Conservation (phyloP, 1,284 basidiomycete species). For the Ceratobasidium sp. region DNA sequence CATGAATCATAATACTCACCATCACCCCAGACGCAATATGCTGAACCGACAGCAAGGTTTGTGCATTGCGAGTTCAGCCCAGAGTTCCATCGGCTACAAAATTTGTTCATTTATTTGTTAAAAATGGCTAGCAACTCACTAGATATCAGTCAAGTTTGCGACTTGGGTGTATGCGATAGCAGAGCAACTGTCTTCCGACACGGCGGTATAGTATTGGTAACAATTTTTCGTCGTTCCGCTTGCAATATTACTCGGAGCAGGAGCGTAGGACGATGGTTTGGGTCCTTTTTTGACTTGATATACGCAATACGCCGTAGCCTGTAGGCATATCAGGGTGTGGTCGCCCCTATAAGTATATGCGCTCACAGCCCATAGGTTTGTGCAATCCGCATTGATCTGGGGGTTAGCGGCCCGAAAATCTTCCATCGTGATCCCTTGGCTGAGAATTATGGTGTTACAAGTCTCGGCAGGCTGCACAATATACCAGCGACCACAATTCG, state of each 20-base stretch:
- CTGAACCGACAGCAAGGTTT: neutral
- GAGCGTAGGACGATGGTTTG: neutral
- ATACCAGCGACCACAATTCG: constrained; percentile 8
- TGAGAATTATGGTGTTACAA: constrained; percentile 3
- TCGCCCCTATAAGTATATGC: too few species aligned
- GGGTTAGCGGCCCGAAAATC: constrained; percentile 5
- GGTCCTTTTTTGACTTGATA: neutral
- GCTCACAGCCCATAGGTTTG: constrained; percentile 4
- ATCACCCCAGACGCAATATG: constrained; percentile 17
- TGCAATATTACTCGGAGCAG: neutral
- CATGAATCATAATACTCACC: neutral
- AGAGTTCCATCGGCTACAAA: neutral
- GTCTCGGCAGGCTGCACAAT: constrained; percentile 1
- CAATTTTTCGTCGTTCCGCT: constrained; percentile 11
- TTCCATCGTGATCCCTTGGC: constrained; percentile 8
- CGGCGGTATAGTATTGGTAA: constrained; percentile 9
- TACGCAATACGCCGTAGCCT: constrained; percentile 18
- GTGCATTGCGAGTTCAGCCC: constrained; percentile 3
- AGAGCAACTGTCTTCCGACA: neutral
- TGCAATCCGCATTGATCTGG: constrained; percentile 7
- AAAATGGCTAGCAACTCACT: neutral
- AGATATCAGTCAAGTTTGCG: neutral
- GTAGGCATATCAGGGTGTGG: too few species aligned
- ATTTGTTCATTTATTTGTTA: neutral
- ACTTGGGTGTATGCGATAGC: constrained; percentile 1